Percentiles rank a stretch among this genome's conserved stretches.
Conservation (phyloP, 1,284 basidiomycete species). For the Puccinia brachypodii region DNA sequence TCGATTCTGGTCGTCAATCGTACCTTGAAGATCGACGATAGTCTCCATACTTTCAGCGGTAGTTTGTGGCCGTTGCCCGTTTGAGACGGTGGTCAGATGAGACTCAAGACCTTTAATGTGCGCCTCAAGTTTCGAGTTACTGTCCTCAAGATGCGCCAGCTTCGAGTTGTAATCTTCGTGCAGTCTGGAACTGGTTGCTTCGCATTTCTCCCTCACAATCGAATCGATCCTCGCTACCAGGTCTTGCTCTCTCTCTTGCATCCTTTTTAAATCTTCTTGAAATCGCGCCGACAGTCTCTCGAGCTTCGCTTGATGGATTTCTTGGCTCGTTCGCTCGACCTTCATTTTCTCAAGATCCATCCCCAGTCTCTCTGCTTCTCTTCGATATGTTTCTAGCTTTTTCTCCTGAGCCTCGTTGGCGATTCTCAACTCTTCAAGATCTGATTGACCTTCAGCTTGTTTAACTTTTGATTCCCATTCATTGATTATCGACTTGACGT, state of each 20-base stretch:
- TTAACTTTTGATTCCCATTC: conserved; percentile 10
- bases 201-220: conserved; percentile 1
- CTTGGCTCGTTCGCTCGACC: conserved; percentile 31
- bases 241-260: conserved; percentile 32
- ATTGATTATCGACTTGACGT: conserved; percentile 17
- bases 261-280: conserved; percentile 15
- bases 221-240: conserved; percentile 5
- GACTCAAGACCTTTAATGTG: conserved; percentile 33
- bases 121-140: conserved; percentile 23
- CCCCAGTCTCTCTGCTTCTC: conserved; percentile 18
- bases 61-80: conserved; percentile 29
- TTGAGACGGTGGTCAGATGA: conserved; percentile 19
- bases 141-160: conserved; percentile 21
- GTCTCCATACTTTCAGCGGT: conserved; percentile 43
- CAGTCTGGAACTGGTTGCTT: not conserved
- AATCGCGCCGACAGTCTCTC: not conserved
- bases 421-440: not conserved
- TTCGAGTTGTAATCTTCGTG: conserved; percentile 27
- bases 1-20: conserved; percentile 42
- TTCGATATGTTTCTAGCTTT: not conserved
- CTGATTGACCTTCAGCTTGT: conserved; percentile 16
- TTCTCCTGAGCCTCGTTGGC: conserved; percentile 18
- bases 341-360: conserved; percentile 16
- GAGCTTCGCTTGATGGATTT: conserved; percentile 22
- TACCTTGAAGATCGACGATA: conserved; percentile 45